Base-by-base conservation (phyloP, 2,329 filamentous ascomycete genomes). In the Aspergillus proliferans region DNA sequence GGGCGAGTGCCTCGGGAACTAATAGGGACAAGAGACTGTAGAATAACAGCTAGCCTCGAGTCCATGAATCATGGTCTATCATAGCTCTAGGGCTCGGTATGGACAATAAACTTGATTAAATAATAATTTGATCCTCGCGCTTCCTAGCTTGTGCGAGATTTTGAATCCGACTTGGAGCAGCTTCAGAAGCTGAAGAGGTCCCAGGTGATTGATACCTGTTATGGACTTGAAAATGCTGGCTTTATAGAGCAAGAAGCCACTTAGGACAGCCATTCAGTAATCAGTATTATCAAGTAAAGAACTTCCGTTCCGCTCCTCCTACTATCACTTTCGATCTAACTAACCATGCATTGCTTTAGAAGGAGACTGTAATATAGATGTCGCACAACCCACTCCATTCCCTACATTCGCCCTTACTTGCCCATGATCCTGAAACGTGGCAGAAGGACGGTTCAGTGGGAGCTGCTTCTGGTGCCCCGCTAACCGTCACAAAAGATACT, bases 291-390 rank as follows among this genome's bases (percentile, higher is more conserved):
- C 12, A 43, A 18, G 41, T 43, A 43, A 43, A 22, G 41, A 19
- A 43, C 12, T 43, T 43, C 15, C 4, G 21, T 41, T 10, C 4
- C 14, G 14, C 21, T 6, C 41, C 24, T 43, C 10, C 24, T 26
- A 43, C 14, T 43, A 28, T 43, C 4, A 43, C 24, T 28, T n/a
- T 43, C 15, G 41, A 6, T 28, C 41, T 43, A 2, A 12, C 24
- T 43, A 24, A 43, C 41, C 41, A 43, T 28, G 1, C 2, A 24
- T 43, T 43, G 21, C 15, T 43, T 28, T 43, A 43, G 21, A 21
- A 21, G 41, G 41, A 43, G 15, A 43, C 10, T 43, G 41, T 43
- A 28, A 43, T 43, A 43, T 18, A 43, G 41, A 43, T 43, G 41
- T 28, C 22, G 14, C 10, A 28, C 41, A 24, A 24, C 19, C 41